Base-by-base conservation (phyloP, 176 grass and related monocot species). In the Zizania latifolia region DNA sequence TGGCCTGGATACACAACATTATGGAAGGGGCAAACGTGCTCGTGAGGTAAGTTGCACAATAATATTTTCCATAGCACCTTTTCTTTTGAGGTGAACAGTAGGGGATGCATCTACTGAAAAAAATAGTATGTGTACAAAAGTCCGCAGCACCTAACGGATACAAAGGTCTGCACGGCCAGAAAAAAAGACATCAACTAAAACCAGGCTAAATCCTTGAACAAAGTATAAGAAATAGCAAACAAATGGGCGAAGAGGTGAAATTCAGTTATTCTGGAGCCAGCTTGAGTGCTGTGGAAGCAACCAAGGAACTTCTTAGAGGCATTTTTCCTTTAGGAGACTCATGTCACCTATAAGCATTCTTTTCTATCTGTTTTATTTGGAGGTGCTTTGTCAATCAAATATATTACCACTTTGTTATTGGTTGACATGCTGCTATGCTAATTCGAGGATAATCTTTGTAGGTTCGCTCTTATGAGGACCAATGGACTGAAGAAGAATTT, bases 401-500 rank as follows among this genome's bases (percentile, higher is more conserved):
- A 53, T 22, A 22, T 21, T 3, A 19, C 68, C 46, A 82, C 40
- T 34, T 33, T 29, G 21, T 66, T 55, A 59, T 12, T 31, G 2
- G 50, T 71, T 81, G 40, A 43, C 46, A 37, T 37, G 66, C 72
- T 46, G 39, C 29, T 80, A 46, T 71, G 21, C 68, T 85, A 65
- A 86, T 67, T 71, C 16, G 23, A 40, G 68, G 5, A 62, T 76
- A 63, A 58, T 84, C 30, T 67, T 56, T 77, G 22, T 76, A 99
- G 95, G 95, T 99, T 51, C 91, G 95, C 35, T 99, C 91, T 67
- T 99, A 99, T 65, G 95, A 94, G 78, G 95, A 99, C 70, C 95
- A 99, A 65, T 99, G 91, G 95, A 94, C 95, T 14, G 95, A 99
- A 85, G 95, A 99, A 92, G 95, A 99, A 70, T 99, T 99, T 68